Base-by-base conservation (phyloP, 225 moss, liverwort and hornwort genomes). In the Bryoerythrophyllum caledonicum region DNA sequence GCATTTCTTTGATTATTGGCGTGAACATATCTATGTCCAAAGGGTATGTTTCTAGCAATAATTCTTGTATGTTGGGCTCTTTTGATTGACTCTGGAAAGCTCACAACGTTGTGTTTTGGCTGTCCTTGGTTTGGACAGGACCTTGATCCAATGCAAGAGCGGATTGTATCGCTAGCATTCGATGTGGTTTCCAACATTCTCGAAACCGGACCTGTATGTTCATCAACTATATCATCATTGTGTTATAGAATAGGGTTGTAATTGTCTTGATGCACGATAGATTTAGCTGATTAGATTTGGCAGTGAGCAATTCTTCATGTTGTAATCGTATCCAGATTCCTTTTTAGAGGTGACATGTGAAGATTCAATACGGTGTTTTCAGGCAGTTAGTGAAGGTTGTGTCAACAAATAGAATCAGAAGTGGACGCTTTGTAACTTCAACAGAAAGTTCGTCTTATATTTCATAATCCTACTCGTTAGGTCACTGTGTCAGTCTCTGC, bases 141-240 rank as follows among this genome's bases (percentile, higher is more conserved):
- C 76, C 89, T 96, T 77, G 89, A 92, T 82, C 89, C 92, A 55
- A 89, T 92, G 86, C 93, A 96, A 83, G 96, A 96, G 73, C 93
- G 90, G 61, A 89, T 96, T 20, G 78, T 92, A 63, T 93, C 96
- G 10, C 78, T 93, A 61, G 86, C 92, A 63, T 96, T 96, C 74
- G 93, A 96, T 85, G 81, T 93, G 49, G 81, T 96, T 35, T 93
- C 96, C 16, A 93, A 90, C 71, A 92, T 96, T 80, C 85, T 96
- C 41, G 93, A 93, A 78, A 96, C 93, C 27, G 96, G 96, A 67
- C 96, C 96, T 85, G 96, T 96, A 90, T 89, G 96, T 83, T 66
- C 44, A 57, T 65, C 63, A 64, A 65, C 38, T 59, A 46, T 19
- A 44, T 63, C 57, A 35, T 59, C 41, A 11, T 58, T 59, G 25